These are phyloP conservation scores for Mycosphaerella sp. DNA, from an alignment of 2,329 filamentous ascomycete genomes.

Conservation along the genomic window DNA sequence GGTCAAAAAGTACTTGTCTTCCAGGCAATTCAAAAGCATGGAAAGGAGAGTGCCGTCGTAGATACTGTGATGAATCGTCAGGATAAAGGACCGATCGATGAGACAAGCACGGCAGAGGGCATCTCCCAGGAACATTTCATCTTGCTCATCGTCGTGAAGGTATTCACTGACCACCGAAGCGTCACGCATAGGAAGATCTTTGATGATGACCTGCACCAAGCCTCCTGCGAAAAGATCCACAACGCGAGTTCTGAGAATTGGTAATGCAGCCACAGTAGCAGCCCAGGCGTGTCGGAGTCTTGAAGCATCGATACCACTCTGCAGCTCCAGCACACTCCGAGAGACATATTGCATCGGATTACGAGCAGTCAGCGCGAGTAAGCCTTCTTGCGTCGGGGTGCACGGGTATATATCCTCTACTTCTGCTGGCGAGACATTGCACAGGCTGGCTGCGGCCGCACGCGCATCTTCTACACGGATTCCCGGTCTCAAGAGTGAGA, in stretches of 20 bases:
- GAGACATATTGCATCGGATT: constrained; percentile 49
- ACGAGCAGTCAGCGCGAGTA: constrained; percentile 50
- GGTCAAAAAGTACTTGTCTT: constrained; percentile 1
- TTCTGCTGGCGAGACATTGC: constrained; percentile 9
- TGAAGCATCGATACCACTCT: constrained; percentile 27
- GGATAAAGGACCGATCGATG: constrained; percentile 15
- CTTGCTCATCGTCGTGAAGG: constrained; percentile 32
- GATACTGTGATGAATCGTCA: constrained; percentile 17
- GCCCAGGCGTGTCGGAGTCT: constrained; percentile 32
- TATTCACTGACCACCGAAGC: constrained; percentile 28
- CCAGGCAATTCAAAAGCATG: background rate
- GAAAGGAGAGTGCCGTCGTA: constrained; percentile 6
- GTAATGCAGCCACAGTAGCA: background rate
- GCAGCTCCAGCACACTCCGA: constrained; percentile 27
- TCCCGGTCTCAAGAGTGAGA: background rate
- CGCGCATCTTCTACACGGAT: background rate
- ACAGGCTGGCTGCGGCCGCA: constrained; percentile 7
- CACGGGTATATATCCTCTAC: constrained; percentile 49
- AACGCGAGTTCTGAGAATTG: constrained; percentile 2
- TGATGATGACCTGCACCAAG: constrained; percentile 24
- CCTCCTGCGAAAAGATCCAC: constrained; percentile 8
- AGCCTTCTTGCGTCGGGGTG: constrained; percentile 15
- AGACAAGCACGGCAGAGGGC: constrained; percentile 43
- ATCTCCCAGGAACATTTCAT: constrained; percentile 37
- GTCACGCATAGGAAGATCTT: constrained; percentile 29